phyloP scores from a whole-genome alignment of 2,329 filamentous ascomycete genomes.

The Diaporthe capsici region DNA sequence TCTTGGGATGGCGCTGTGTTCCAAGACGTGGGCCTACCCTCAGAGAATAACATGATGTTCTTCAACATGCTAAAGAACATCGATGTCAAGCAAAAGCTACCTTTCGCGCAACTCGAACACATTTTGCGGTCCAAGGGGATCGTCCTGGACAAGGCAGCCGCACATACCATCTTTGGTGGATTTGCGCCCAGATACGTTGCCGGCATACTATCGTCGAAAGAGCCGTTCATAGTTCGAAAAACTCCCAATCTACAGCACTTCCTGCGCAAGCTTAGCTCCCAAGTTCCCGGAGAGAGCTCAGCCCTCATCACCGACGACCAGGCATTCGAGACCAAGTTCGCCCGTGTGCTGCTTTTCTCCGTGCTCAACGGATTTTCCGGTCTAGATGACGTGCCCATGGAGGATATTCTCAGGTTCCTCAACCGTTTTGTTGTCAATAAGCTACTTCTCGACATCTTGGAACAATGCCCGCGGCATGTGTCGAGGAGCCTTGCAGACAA shows the following conservation, averaged over 20 bases:
- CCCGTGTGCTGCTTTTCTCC: conserved; percentile 8
- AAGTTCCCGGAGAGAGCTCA: background rate
- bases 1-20: too few relatives aligned
- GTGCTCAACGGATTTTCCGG: conserved; percentile 14
- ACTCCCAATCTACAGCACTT: background rate
- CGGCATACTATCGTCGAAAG: background rate
- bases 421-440: background rate
- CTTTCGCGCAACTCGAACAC: background rate
- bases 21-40: background rate
- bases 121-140: background rate
- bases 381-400: background rate
- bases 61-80: background rate
- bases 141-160: background rate
- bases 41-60: background rate
- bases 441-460: background rate
- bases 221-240: background rate
- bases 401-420: conserved; percentile 18
- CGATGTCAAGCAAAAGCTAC: background rate
- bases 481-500: background rate
- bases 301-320: background rate
- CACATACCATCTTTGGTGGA: too few relatives aligned
- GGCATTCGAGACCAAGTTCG: conserved; percentile 6
- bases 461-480: background rate
- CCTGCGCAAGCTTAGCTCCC: background rate
- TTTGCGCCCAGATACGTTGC: background rate